These are phyloP conservation scores for Apiotrichum sp. DNA, from an alignment of 1,284 basidiomycete genomes.

Conservation along the genomic window DNA sequence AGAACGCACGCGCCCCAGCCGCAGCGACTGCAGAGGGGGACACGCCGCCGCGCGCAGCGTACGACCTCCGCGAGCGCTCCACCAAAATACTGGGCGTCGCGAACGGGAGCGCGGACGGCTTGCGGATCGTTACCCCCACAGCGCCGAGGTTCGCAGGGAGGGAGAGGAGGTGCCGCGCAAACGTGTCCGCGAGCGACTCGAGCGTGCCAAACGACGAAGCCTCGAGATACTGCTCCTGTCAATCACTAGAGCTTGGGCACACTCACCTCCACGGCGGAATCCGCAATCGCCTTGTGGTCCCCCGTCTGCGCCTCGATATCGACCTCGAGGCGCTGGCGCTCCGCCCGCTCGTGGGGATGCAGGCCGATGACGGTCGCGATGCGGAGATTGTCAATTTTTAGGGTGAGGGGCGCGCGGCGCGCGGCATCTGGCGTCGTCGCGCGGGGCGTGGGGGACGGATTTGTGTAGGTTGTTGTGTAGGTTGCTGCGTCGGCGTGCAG, in stretches of 20 bases:
- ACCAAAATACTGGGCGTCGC: constrained; percentile 63
- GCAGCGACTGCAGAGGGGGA: not conserved
- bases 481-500: constrained; percentile 28
- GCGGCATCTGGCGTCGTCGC: not conserved
- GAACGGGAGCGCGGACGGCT: constrained; percentile 69
- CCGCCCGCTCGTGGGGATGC: constrained; percentile 62
- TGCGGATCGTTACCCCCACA: constrained; percentile 59
- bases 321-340: constrained; percentile 63
- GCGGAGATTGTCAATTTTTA: constrained; percentile 51
- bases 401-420: constrained; percentile 4
- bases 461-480: constrained; percentile 12
- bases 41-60: constrained; percentile 23
- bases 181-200: constrained; percentile 63
- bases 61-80: constrained; percentile 50
- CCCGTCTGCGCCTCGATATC: constrained; percentile 48
- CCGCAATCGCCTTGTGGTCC: constrained; percentile 48
- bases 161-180: constrained; percentile 50
- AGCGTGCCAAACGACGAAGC: constrained; percentile 61
- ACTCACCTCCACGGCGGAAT: constrained; percentile 7
- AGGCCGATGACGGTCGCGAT: constrained; percentile 62
- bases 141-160: constrained; percentile 19
- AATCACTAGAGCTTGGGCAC: too few relatives aligned
- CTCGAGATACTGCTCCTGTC: constrained; percentile 41
- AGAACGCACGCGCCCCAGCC: not conserved
- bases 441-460: not conserved